These are phyloP conservation scores for Coemansia brasiliensis DNA, from an alignment of 192 early-diverging fungal genomes.

Conservation along the genomic window DNA sequence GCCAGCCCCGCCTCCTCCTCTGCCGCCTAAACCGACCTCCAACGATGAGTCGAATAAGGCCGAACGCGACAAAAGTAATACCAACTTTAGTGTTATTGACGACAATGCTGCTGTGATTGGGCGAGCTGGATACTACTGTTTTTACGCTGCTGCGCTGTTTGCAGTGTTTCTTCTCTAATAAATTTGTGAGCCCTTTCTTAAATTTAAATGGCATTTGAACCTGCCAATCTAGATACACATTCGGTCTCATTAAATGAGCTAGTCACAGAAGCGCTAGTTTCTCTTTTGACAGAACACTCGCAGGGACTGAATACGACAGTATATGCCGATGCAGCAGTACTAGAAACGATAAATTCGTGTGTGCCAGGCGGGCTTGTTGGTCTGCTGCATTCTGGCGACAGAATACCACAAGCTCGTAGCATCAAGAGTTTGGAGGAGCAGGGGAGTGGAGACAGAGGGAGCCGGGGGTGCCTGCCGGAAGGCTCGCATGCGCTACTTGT, in stretches of 20 bases:
- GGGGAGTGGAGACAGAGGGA: no score
- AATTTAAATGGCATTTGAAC: conserved; percentile 1
- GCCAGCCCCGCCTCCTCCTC: conserved; percentile 16
- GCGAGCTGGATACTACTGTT: background rate
- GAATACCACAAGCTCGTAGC: conserved; percentile 14
- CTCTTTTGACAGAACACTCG: conserved; percentile 20
- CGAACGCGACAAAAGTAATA: conserved; percentile 8
- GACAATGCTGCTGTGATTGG: conserved; percentile 16
- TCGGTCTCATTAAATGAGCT: conserved; percentile 13
- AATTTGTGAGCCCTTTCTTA: background rate
- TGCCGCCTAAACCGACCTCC: conserved; percentile 6
- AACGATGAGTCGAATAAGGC: conserved; percentile 15
- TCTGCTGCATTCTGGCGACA: conserved; percentile 11
- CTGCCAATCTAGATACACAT: background rate
- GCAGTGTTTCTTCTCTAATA: background rate
- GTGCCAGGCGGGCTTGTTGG: conserved; percentile 19
- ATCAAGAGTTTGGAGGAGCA: conserved; percentile 17
- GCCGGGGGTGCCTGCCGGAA: conserved; percentile 6
- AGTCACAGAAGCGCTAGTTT: conserved; percentile 5
- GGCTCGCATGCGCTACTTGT: conserved; percentile 40
- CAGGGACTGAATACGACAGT: conserved; percentile 42
- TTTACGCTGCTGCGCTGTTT: background rate
- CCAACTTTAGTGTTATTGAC: conserved; percentile 30
- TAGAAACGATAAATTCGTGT: conserved; percentile 30
- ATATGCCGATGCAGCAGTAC: conserved; percentile 33